Percentiles rank a stretch among this genome's conserved stretches.
Evolutionary conservation across 2,329 filamentous ascomycete species (phyloP).

Genomic region (Diaporthe vexans): DNA sequence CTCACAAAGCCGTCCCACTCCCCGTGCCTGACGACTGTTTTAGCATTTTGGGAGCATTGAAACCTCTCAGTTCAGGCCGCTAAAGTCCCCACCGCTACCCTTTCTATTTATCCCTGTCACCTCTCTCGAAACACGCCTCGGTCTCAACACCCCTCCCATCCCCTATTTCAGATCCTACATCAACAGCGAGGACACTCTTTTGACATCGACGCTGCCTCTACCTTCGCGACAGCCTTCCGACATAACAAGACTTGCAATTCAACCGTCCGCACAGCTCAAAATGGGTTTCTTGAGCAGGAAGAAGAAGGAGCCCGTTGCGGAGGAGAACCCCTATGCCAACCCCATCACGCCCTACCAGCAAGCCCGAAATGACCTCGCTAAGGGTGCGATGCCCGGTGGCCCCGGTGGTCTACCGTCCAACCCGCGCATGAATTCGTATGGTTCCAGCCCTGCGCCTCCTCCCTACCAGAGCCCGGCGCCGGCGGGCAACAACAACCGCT

Average conservation of each 20-base stretch:
- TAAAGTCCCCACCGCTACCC: constrained; percentile 36
- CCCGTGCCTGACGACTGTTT: constrained; percentile 37
- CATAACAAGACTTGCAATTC: constrained; percentile 4
- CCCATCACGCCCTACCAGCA: constrained; percentile 63
- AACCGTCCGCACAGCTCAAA: constrained; percentile 25
- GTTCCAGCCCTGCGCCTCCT: constrained; percentile 51
- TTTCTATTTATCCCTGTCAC: constrained; percentile 35
- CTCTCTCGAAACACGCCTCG: constrained; percentile 39
- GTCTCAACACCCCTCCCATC: constrained; percentile 34
- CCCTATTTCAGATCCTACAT: constrained; percentile 34
- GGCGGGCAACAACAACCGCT: constrained; percentile 57
- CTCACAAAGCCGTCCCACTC: constrained; percentile 19
- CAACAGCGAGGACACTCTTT: background rate
- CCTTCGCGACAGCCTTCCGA: background rate
- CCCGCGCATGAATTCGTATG: constrained; percentile 46
- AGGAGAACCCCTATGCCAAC: constrained; percentile 73
- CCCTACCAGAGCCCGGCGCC: constrained; percentile 49
- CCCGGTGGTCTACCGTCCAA: constrained; percentile 45
- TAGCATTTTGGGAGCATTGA: constrained; percentile 34
- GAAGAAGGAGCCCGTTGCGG: constrained; percentile 58
- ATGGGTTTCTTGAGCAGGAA: constrained; percentile 67
- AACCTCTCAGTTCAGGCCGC: constrained; percentile 35
- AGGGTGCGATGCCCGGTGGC: constrained; percentile 42
- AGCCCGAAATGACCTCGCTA: constrained; percentile 54
- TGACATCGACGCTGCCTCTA: background rate